A percentile compares a stretch with the other conserved stretches of the same genome.
These are phyloP conservation scores for Penstemon eatonii DNA, from an alignment of 257 asterid genomes.

Conservation along the genomic window DNA sequence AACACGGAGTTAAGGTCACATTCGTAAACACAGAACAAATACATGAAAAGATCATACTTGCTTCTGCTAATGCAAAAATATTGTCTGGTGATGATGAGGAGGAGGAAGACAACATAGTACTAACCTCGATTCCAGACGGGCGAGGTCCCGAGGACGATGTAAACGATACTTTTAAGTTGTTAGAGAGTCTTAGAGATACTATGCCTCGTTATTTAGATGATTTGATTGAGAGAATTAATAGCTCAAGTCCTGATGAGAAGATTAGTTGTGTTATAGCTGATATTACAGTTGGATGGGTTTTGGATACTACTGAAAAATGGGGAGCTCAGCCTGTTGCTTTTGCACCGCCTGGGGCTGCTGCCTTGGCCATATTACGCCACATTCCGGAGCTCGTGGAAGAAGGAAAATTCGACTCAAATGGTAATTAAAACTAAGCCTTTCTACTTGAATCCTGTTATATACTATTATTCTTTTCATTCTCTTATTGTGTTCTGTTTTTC, in stretches of 20 bases:
- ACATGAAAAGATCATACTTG: conserved; percentile 30
- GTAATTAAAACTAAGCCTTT: conserved; percentile 17
- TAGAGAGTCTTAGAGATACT: conserved; percentile 19
- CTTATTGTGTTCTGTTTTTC: neutral
- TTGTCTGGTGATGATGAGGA: conserved; percentile 7
- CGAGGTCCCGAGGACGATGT: conserved; percentile 20
- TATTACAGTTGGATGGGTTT: conserved; percentile 34
- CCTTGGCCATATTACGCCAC: conserved; percentile 19
- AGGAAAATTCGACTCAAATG: conserved; percentile 23
- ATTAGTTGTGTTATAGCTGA: conserved; percentile 42
- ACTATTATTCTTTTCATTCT: neutral
- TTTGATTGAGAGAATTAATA: conserved; percentile 31
- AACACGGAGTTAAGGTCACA: conserved; percentile 47
- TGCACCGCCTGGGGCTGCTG: conserved; percentile 31
- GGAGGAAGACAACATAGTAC: neutral
- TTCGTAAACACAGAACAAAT: conserved; percentile 43
- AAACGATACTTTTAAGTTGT: conserved; percentile 4
- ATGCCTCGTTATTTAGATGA: conserved; percentile 29
- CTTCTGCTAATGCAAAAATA: conserved; percentile 12
- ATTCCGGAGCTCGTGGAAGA: conserved; percentile 32
- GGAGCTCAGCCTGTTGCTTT: conserved; percentile 33
- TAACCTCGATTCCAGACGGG: conserved; percentile 38
- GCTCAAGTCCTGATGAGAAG: conserved; percentile 20
- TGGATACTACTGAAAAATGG: conserved; percentile 30
- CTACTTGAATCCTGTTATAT: neutral